Conservation (phyloP, 805 yeast genomes). For the Metschnikowia sp. region DNA sequence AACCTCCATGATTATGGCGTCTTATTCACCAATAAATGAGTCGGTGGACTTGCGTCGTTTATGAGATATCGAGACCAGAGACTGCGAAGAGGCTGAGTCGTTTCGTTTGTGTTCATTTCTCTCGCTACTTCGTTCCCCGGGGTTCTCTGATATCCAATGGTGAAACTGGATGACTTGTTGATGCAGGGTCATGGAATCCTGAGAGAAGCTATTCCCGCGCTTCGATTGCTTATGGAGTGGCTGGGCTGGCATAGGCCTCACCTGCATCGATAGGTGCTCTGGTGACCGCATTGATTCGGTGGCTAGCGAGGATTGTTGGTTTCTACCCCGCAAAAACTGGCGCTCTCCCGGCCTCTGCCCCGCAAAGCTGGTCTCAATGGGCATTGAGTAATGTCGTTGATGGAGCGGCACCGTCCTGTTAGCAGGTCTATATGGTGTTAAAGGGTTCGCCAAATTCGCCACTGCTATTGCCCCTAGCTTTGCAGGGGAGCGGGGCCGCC, state of each 20-base stretch:
- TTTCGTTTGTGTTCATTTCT: slow-evolving; percentile 4
- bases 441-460: slow-evolving; percentile 42
- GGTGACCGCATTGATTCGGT: neutral
- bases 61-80: slow-evolving; percentile 20
- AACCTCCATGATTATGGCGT: too few species aligned
- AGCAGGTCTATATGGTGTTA: slow-evolving; percentile 30
- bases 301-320: neutral
- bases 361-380: slow-evolving; percentile 21
- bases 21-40: slow-evolving; percentile 13
- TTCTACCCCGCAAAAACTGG: neutral
- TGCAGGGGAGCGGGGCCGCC: slow-evolving; percentile 61
- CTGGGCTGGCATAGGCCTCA: slow-evolving; percentile 40
- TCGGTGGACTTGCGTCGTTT: slow-evolving; percentile 35
- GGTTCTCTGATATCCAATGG: slow-evolving; percentile 51
- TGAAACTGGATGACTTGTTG: slow-evolving; percentile 55
- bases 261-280: slow-evolving; percentile 32
- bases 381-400: slow-evolving; percentile 44
- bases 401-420: slow-evolving; percentile 24
- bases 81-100: slow-evolving; percentile 7
- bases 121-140: slow-evolving; percentile 14
- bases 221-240: slow-evolving; percentile 34
- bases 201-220: slow-evolving; percentile 33
- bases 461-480: slow-evolving; percentile 73
- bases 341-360: slow-evolving; percentile 3
- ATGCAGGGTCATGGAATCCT: slow-evolving; percentile 44